These are phyloP conservation scores for Gossypium australe DNA, from an alignment of 345 rosid genomes.

Conservation along the genomic window DNA sequence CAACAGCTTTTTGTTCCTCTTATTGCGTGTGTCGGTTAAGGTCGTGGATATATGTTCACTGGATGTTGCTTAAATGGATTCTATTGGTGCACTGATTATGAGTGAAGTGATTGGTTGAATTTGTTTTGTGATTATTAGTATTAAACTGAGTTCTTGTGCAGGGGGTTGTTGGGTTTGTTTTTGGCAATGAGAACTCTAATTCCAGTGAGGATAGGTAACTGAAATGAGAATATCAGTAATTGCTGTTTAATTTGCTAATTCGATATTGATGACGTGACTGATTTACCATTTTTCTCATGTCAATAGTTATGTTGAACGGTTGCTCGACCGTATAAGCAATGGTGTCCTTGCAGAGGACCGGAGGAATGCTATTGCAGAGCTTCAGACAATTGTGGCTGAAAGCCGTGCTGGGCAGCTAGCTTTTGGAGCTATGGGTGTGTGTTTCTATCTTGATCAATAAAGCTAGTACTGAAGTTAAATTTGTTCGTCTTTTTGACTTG, in stretches of 20 bases:
- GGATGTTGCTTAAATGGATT: background rate
- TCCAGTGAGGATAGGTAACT: conserved; percentile 73
- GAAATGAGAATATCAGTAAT: background rate
- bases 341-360: conserved; percentile 86
- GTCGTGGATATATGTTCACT: background rate
- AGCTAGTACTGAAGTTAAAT: background rate
- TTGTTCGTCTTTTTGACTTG: background rate
- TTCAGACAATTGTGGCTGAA: conserved; percentile 88
- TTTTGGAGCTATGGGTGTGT: conserved; percentile 83
- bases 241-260: background rate
- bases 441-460: conserved; percentile 7
- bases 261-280: conserved; percentile 8
- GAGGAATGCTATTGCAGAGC: conserved; percentile 78
- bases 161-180: conserved; percentile 94
- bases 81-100: background rate
- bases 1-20: background rate
- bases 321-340: conserved; percentile 85
- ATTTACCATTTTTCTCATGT: conserved; percentile 3
- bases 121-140: background rate
- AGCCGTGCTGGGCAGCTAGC: conserved; percentile 80
- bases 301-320: conserved; percentile 75
- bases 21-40: too few species aligned
- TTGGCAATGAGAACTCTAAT: conserved; percentile 75
- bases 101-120: background rate
- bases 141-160: conserved; percentile 30